These are phyloP conservation scores for Metschnikowia gelsemii DNA, from an alignment of 805 yeast species.

Conservation along the genomic window DNA sequence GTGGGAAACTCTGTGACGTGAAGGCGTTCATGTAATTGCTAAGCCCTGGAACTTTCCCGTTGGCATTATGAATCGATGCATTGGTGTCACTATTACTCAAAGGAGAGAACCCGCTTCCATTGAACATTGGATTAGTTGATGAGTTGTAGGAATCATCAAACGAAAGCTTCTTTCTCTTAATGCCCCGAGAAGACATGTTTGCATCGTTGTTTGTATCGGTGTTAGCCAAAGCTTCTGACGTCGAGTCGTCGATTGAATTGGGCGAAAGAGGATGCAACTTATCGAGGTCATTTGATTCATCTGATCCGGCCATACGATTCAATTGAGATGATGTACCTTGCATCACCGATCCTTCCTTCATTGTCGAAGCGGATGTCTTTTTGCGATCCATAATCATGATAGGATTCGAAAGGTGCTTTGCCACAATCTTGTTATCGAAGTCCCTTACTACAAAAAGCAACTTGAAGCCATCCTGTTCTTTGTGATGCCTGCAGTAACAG, in stretches of 20 bases:
- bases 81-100: constrained; percentile 46
- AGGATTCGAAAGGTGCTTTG: constrained; percentile 66
- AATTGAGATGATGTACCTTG: constrained; percentile 2
- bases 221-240: constrained; percentile 50
- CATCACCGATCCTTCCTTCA: constrained; percentile 14
- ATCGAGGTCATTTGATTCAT: constrained; percentile 10
- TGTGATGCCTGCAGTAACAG: constrained; percentile 95
- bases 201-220: constrained; percentile 31
- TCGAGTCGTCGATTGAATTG: constrained; percentile 59
- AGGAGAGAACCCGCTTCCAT: constrained; percentile 46
- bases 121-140: constrained; percentile 39
- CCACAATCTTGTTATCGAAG: constrained; percentile 59
- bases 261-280: constrained; percentile 52
- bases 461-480: constrained; percentile 81
- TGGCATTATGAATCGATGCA: constrained; percentile 25
- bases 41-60: constrained; percentile 8
- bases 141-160: constrained; percentile 43
- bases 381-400: constrained; percentile 95
- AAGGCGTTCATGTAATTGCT: constrained; percentile 4
- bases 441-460: constrained; percentile 68
- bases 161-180: constrained; percentile 50
- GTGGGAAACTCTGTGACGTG: constrained; percentile 5
- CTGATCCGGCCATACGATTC: constrained; percentile 3
- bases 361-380: constrained; percentile 47
- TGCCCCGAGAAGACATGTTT: constrained; percentile 28